Evolutionary conservation across 805 yeast genomes (phyloP).

Genomic region (Yarrowia divulgata): DNA sequence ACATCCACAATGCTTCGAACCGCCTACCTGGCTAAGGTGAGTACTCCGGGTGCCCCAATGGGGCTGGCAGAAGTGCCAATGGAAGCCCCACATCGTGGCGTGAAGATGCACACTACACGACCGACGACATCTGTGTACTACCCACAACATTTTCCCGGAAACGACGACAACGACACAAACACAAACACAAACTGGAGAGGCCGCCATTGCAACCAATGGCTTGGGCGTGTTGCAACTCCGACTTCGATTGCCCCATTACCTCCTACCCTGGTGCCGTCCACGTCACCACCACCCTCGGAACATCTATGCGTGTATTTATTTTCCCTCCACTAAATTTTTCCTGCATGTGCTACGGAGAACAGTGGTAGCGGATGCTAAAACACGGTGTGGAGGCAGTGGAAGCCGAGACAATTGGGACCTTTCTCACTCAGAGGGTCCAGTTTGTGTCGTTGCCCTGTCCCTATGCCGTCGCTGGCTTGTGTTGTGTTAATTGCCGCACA

Average conservation of each 20-base stretch:
- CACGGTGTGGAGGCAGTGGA: not conserved
- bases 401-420: not conserved
- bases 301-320: constrained; percentile 35
- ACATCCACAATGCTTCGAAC: constrained; percentile 40
- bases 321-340: constrained; percentile 22
- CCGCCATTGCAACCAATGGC: constrained; percentile 9
- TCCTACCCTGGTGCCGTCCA: not conserved
- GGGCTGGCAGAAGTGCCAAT: not conserved
- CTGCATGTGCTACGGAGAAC: constrained; percentile 20
- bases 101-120: not conserved
- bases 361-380: not conserved
- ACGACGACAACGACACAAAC: not conserved
- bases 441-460: not conserved
- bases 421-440: not conserved
- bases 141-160: constrained; percentile 30
- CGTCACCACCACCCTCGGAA: constrained; percentile 35
- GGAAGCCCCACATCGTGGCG: not conserved
- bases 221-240: constrained; percentile 7
- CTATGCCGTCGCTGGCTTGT: not conserved
- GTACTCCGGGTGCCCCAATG: constrained; percentile 16
- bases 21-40: constrained; percentile 40
- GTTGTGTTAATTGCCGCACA: constrained; percentile 20
- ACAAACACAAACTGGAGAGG: not conserved
- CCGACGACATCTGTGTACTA: constrained; percentile 19
- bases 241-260: not conserved